Evolutionary conservation across 768 basidiomycete genomes (phyloP).

Genomic region (Postia placenta): DNA sequence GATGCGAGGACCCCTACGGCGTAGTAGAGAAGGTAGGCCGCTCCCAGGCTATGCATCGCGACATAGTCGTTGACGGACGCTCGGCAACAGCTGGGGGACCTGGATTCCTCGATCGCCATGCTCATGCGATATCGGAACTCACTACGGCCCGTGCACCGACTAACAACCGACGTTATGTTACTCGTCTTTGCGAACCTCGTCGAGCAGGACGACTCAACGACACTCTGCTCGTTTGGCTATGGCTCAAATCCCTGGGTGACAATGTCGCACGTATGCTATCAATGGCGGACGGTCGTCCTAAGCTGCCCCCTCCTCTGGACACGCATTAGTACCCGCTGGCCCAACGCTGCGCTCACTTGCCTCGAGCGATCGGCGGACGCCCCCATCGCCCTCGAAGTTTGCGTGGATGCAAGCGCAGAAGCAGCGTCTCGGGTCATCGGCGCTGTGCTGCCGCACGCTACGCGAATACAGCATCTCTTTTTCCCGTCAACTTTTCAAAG

Average conservation of each 20-base stretch:
- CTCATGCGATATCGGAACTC: constrained; percentile 23
- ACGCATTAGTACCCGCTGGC: constrained; percentile 20
- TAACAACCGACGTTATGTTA: constrained; percentile 20
- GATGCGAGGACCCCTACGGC: constrained; percentile 3
- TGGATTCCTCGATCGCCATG: constrained; percentile 20
- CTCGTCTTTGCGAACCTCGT: constrained; percentile 18
- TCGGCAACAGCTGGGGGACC: constrained; percentile 12
- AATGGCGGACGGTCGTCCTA: constrained; percentile 19
- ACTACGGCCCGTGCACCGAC: constrained; percentile 19
- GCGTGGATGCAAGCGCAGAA: constrained; percentile 5
- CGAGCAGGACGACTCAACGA: constrained; percentile 10
- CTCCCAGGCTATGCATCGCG: neutral
- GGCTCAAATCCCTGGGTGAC: constrained; percentile 18
- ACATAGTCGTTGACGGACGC: neutral
- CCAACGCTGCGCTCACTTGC: constrained; percentile 17
- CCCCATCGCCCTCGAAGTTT: constrained; percentile 19
- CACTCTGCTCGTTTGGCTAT: constrained; percentile 10
- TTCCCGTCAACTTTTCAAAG: constrained; percentile 15
- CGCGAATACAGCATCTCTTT: constrained; percentile 19
- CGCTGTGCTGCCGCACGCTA: constrained; percentile 14
- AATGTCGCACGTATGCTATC: constrained; percentile 20
- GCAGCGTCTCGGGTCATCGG: constrained; percentile 13
- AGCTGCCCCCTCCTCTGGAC: constrained; percentile 19
- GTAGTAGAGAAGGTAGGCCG: constrained; percentile 11
- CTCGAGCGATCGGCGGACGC: constrained; percentile 22